Evolutionary conservation across 768 basidiomycete species (phyloP).

Genomic region (Russula brevipes): DNA sequence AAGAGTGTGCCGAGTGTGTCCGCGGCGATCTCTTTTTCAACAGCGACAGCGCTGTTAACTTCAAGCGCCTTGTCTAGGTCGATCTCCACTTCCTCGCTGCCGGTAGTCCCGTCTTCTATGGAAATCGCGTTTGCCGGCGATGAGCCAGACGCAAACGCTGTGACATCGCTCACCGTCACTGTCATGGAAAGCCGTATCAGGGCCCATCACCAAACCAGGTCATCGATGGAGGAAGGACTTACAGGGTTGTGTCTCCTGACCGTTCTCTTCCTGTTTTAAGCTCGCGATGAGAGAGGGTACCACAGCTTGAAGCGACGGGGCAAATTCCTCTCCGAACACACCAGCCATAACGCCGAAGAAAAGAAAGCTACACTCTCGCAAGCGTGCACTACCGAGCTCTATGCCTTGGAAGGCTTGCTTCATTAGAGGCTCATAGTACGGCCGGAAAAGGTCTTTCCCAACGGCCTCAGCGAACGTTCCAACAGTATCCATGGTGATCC

Average conservation of each 20-base stretch:
- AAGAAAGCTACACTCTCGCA: slow-evolving; percentile 93
- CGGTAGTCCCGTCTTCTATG: slow-evolving; percentile 53
- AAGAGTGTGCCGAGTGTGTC: slow-evolving; percentile 94
- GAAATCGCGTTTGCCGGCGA: slow-evolving; percentile 67
- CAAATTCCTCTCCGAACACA: slow-evolving; percentile 93
- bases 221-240: not conserved
- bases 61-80: slow-evolving; percentile 85
- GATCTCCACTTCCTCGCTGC: slow-evolving; percentile 59
- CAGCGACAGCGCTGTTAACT: slow-evolving; percentile 92
- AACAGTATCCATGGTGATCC: slow-evolving; percentile 98
- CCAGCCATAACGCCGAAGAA: slow-evolving; percentile 99
- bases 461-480: slow-evolving; percentile 98
- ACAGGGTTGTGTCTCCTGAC: slow-evolving; percentile 44
- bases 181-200: not conserved
- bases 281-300: slow-evolving; percentile 81
- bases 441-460: slow-evolving; percentile 88
- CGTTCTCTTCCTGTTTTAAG: slow-evolving; percentile 78
- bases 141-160: slow-evolving; percentile 69
- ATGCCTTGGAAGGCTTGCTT: slow-evolving; percentile 88
- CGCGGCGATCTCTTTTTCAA: slow-evolving; percentile 98
- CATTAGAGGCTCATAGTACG: slow-evolving; percentile 97
- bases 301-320: slow-evolving; percentile 77
- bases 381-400: slow-evolving; percentile 76
- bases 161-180: slow-evolving; percentile 52
- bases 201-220: not conserved